These are phyloP conservation scores for Powellomyces hirtus DNA, from an alignment of 192 early-diverging fungal genomes.

Conservation along the genomic window DNA sequence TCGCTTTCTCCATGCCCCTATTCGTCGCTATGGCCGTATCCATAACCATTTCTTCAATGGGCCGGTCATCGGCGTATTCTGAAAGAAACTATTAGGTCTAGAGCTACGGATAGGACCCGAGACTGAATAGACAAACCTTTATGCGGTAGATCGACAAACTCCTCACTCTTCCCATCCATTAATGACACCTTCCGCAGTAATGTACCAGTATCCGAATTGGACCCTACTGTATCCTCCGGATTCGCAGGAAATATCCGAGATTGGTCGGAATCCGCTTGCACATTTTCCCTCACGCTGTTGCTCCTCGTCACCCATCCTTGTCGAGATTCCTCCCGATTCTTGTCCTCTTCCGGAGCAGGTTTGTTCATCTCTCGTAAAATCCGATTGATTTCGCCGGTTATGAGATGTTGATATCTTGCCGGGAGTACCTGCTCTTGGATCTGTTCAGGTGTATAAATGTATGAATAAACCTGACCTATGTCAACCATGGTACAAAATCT, in stretches of 20 bases:
- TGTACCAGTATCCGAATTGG: constrained; percentile 2
- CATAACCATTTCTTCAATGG: constrained; percentile 69
- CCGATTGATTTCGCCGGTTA: constrained; percentile 80
- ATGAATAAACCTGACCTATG: background rate
- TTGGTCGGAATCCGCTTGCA: background rate
- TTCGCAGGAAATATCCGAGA: background rate
- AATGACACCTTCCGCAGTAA: constrained; percentile 32
- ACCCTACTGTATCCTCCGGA: background rate
- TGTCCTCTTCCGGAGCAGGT: constrained; percentile 48
- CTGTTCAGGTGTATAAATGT: too few species aligned
- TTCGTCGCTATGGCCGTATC: constrained; percentile 67
- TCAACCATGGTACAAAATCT: background rate
- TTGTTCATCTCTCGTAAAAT: constrained; percentile 74
- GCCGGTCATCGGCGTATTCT: constrained; percentile 55
- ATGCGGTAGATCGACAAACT: constrained; percentile 39
- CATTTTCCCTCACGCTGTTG: constrained; percentile 23
- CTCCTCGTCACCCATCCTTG: constrained; percentile 28
- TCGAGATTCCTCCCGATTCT: constrained; percentile 60
- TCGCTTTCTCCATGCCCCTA: constrained; percentile 66
- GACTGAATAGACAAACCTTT: constrained; percentile 20
- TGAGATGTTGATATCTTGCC: constrained; percentile 69
- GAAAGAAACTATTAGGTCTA: background rate
- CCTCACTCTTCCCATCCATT: constrained; percentile 20
- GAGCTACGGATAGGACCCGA: background rate
- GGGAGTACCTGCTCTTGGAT: constrained; percentile 78